Conservation (phyloP, 2,329 filamentous ascomycete genomes). For the Xylariaceae sp. region DNA sequence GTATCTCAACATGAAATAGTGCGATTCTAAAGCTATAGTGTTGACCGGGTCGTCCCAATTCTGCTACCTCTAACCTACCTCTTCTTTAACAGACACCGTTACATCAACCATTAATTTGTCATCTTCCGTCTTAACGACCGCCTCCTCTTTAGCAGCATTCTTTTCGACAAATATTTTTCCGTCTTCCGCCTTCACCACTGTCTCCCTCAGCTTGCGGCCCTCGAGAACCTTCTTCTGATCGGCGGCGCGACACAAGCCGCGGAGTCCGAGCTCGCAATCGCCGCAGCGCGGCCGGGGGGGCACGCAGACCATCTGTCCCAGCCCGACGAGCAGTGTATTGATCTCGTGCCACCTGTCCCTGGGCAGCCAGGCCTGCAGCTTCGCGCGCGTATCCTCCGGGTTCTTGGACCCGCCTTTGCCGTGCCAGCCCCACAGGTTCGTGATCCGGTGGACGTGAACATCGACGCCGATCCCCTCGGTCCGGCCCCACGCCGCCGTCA, state of each 20-base stretch:
- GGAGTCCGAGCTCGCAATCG: constrained; percentile 72
- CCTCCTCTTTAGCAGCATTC: constrained; percentile 22
- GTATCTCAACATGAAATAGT: background rate
- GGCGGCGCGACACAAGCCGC: constrained; percentile 69
- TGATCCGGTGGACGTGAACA: constrained; percentile 91
- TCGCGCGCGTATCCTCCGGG: constrained; percentile 74
- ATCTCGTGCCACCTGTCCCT: constrained; percentile 85
- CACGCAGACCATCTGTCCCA: constrained; percentile 81
- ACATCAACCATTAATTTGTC: background rate
- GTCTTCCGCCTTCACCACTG: constrained; percentile 20
- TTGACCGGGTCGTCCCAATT: background rate
- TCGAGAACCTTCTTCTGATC: constrained; percentile 58
- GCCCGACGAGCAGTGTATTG: constrained; percentile 79
- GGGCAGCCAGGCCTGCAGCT: constrained; percentile 77
- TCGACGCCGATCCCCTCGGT: constrained; percentile 83
- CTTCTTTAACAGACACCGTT: constrained; percentile 11
- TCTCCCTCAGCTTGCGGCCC: constrained; percentile 47
- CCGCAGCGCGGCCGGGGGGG: constrained; percentile 77
- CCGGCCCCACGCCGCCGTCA: constrained; percentile 63
- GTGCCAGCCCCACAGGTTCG: constrained; percentile 91
- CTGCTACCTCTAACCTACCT: constrained; percentile 8
- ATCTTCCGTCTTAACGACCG: constrained; percentile 9
- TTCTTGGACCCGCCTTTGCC: constrained; percentile 53
- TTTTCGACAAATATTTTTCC: constrained; percentile 28
- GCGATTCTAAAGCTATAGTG: background rate